Evolutionary conservation across 352 stramenopile species (phyloP).

Genomic region (Globisporangium alternatum): DNA sequence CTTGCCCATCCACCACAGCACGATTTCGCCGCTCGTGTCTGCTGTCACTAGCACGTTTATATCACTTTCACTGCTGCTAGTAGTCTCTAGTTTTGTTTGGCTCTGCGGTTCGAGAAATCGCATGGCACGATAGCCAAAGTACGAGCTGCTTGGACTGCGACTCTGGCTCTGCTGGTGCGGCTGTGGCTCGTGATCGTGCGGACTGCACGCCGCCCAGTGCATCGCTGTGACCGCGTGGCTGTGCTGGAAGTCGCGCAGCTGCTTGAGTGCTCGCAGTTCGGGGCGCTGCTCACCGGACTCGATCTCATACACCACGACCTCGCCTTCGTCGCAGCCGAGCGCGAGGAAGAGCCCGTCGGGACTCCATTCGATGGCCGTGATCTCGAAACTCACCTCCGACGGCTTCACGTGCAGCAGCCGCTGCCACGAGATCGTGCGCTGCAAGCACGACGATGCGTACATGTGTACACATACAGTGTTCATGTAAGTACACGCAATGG

Average conservation of each 20-base stretch:
- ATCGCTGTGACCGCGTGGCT: conserved; percentile 46
- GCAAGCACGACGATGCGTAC: not conserved
- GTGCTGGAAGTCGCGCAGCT: conserved; percentile 36
- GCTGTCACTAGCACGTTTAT: conserved; percentile 43
- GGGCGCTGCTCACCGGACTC: conserved; percentile 38
- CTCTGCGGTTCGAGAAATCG: conserved; percentile 26
- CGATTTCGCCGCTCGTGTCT: conserved; percentile 34
- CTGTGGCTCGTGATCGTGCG: not conserved
- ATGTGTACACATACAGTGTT: not conserved
- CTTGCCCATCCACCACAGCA: conserved; percentile 61
- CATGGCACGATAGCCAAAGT: conserved; percentile 32
- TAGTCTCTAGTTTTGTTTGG: not conserved
- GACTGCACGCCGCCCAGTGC: conserved; percentile 30
- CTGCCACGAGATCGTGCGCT: conserved; percentile 80
- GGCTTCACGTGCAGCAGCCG: conserved; percentile 67
- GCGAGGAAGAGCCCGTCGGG: conserved; percentile 62
- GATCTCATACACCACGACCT: conserved; percentile 70
- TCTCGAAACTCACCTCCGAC: conserved; percentile 52
- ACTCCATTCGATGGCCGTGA: conserved; percentile 57
- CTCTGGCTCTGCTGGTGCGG: conserved; percentile 5
- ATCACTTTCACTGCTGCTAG: not conserved
- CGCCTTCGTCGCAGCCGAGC: conserved; percentile 64
- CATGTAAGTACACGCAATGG: not conserved
- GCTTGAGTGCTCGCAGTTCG: conserved; percentile 21
- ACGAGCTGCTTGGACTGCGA: conserved; percentile 13